phyloP scores from a whole-genome alignment of 116 monocot genomes.

The Phalaenopsis hybrid region DNA sequence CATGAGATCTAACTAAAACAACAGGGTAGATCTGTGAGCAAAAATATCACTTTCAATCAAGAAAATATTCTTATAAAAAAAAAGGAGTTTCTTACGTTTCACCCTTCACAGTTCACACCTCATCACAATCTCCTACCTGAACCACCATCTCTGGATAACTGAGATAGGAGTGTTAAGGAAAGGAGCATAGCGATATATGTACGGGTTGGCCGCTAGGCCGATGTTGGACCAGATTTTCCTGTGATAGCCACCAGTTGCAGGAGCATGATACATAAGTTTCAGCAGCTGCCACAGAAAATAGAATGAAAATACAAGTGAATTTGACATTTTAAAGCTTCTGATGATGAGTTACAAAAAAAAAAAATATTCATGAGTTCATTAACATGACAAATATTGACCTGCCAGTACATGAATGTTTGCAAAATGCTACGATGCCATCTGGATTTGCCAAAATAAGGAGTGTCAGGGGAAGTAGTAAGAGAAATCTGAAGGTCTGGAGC shows the following conservation, averaged over 20 bases:
- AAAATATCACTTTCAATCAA: neutral
- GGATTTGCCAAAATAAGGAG: constrained; percentile 22
- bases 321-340: neutral
- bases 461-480: neutral
- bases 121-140: constrained; percentile 30
- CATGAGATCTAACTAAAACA: neutral
- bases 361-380: neutral
- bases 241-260: constrained; percentile 72
- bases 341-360: neutral
- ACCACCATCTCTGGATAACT: constrained; percentile 85
- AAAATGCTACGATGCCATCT: constrained; percentile 86
- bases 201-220: constrained; percentile 40
- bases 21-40: neutral
- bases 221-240: constrained; percentile 72
- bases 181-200: constrained; percentile 46
- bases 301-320: neutral
- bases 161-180: constrained; percentile 64
- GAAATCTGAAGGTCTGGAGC: neutral
- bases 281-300: constrained; percentile 46
- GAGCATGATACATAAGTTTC: constrained; percentile 98
- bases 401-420: constrained; percentile 90
- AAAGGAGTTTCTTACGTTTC: neutral
- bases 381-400: constrained; percentile 30
- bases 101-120: neutral
- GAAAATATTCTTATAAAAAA: too few species aligned